Percentiles rank a stretch among this genome's conserved stretches.
These are phyloP conservation scores for Yamadazyma atmosphaerica DNA, from an alignment of 1,139 yeast genomes.

Conservation along the genomic window DNA sequence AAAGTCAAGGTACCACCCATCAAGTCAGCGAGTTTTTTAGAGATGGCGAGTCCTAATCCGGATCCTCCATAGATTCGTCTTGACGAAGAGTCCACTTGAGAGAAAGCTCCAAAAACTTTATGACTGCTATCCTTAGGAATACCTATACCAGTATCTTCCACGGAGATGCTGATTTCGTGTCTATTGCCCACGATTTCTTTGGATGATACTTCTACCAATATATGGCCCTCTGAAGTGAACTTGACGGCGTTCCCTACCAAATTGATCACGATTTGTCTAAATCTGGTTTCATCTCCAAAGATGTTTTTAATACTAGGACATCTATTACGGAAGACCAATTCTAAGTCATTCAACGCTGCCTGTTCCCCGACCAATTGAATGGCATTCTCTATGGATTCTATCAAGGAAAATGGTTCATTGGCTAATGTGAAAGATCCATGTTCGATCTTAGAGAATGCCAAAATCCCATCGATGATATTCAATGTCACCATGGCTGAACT, in stretches of 20 bases:
- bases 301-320: constrained; percentile 45
- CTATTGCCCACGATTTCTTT: constrained; percentile 30
- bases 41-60: constrained; percentile 60
- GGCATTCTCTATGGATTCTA: constrained; percentile 54
- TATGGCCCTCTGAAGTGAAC: constrained; percentile 51
- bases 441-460: constrained; percentile 57
- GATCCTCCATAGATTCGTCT: constrained; percentile 60
- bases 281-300: constrained; percentile 52
- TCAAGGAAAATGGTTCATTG: constrained; percentile 48
- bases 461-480: constrained; percentile 56
- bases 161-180: constrained; percentile 43
- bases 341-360: constrained; percentile 46
- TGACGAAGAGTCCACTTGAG: constrained; percentile 62
- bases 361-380: constrained; percentile 55
- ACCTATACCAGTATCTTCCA: constrained; percentile 63
- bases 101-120: constrained; percentile 58
- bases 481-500: constrained; percentile 54
- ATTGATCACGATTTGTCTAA: constrained; percentile 55
- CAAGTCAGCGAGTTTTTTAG: constrained; percentile 55
- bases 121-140: constrained; percentile 49
- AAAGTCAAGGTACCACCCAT: constrained; percentile 60
- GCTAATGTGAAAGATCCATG: constrained; percentile 54
- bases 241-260: constrained; percentile 60
- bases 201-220: constrained; percentile 41
- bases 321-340: constrained; percentile 47